A percentile compares a stretch with the other conserved stretches of the same genome.
phyloP scores from a whole-genome alignment of 176 grass and related monocot species.

The Calamus simplicifolius region DNA sequence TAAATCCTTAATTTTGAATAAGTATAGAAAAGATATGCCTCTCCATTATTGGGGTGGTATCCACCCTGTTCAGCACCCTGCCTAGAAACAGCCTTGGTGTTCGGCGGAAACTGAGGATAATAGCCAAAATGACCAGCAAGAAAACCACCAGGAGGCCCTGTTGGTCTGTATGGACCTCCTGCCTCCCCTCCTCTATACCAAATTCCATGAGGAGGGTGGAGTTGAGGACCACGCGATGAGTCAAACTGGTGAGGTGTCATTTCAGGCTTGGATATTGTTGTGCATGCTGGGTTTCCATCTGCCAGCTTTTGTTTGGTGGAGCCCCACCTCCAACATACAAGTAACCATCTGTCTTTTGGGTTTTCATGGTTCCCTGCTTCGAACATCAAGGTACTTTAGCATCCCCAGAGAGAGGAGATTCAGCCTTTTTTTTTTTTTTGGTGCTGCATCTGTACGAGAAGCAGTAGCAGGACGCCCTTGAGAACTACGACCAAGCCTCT shows the following conservation, averaged over 20 bases:
- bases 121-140: conserved; percentile 55
- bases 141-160: conserved; percentile 37
- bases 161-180: conserved; percentile 48
- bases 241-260: conserved; percentile 41
- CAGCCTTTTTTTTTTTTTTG: conserved; percentile 45
- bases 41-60: conserved; percentile 57
- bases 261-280: too few species aligned
- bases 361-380: conserved; percentile 40
- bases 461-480: conserved; percentile 59
- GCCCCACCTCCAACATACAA: conserved; percentile 23
- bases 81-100: conserved; percentile 41
- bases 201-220: conserved; percentile 58
- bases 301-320: conserved; percentile 24
- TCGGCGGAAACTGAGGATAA: conserved; percentile 58
- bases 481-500: conserved; percentile 27
- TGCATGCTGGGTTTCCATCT: conserved; percentile 29
- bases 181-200: conserved; percentile 60
- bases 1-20: too few species aligned
- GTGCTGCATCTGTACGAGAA: conserved; percentile 41
- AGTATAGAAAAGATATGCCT: too few species aligned
- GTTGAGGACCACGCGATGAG: conserved; percentile 51
- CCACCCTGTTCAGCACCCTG: conserved; percentile 29
- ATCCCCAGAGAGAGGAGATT: conserved; percentile 32
- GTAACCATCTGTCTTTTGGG: conserved; percentile 39
- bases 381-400: conserved; percentile 13